Evolutionary conservation across 2,329 filamentous ascomycete genomes (phyloP), one percentile per base, ranked within the genome.

Genomic region (Claviceps spartinae): DNA sequence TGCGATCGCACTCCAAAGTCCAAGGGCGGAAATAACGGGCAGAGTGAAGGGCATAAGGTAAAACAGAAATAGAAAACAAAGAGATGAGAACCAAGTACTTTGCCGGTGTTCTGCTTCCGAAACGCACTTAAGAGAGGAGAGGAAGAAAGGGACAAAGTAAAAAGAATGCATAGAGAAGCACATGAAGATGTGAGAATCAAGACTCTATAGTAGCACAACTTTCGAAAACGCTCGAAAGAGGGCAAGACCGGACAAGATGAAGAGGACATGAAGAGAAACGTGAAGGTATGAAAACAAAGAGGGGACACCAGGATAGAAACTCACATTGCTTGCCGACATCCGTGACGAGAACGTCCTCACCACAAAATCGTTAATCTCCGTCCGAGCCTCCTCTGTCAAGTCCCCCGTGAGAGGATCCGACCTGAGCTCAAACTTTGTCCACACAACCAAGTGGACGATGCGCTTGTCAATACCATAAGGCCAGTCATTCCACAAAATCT

Each of bases 401-500:
- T 88, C 81, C 14, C 79, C 83, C 0, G 81, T 78, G 71, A 53
- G 61, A 4, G 69, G 66, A 59, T 93, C 83, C 53, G 89, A 85
- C 50, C 81, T 75, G 24, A 96, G 72, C 47, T 78, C 74, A 62
- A 95, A 95, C 67, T 95, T 95, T 47, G 86, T 93, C 91, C 91
- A 97, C 13, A 95, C 81, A 5, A 95, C 87, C 2, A 96, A 72
- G 64, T 96, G 91, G 16, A 87, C 78, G 57, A 95, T 90, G 49
- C 78, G 75, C 47, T 72, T 63, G 60, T 93, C 88, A 50, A 96
- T 74, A 0, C 88, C 89, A 62, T 96, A 97, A 0, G 91, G 91
- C 87, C 89, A 96, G 73, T 97, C 90, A 63, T 97, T 97, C 68
- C 78, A 80, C 42, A 95, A 67, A 47, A 95, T 82, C 65, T 82